A percentile compares a stretch with the other conserved stretches of the same genome.
phyloP scores from a whole-genome alignment of 2,329 filamentous ascomycete species.

The Fusarium anguioides region DNA sequence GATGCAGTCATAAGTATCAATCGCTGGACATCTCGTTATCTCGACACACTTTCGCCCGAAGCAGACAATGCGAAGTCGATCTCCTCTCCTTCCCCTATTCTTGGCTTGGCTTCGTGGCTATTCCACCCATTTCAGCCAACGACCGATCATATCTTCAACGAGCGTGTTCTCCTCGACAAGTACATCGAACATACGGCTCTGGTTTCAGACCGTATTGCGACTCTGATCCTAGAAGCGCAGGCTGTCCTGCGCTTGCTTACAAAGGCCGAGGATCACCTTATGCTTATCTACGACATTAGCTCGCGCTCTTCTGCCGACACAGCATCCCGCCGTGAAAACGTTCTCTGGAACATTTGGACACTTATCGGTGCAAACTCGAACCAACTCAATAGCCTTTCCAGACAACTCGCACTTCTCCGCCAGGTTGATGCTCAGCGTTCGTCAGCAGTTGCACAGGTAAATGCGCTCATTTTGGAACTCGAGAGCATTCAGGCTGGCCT shows the following conservation, averaged over 20 bases:
- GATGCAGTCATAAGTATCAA: slow-evolving; percentile 81
- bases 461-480: slow-evolving; percentile 75
- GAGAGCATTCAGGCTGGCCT: slow-evolving; percentile 78
- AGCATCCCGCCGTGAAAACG: slow-evolving; percentile 69
- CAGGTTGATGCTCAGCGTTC: slow-evolving; percentile 75
- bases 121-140: slow-evolving; percentile 73
- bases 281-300: slow-evolving; percentile 75
- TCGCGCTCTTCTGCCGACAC: slow-evolving; percentile 71
- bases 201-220: slow-evolving; percentile 75
- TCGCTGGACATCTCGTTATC: slow-evolving; percentile 76
- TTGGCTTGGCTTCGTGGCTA: slow-evolving; percentile 56
- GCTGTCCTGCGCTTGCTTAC: slow-evolving; percentile 73
- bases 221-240: slow-evolving; percentile 76
- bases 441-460: slow-evolving; percentile 75
- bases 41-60: slow-evolving; percentile 68
- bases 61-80: slow-evolving; percentile 47
- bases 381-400: slow-evolving; percentile 69
- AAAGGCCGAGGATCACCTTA: slow-evolving; percentile 75
- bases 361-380: slow-evolving; percentile 76
- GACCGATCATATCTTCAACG: slow-evolving; percentile 55
- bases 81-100: slow-evolving; percentile 47
- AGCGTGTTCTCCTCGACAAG: slow-evolving; percentile 74
- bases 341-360: slow-evolving; percentile 78
- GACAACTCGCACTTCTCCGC: slow-evolving; percentile 71
- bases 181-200: slow-evolving; percentile 78